phyloP scores from a whole-genome alignment of 2,329 filamentous ascomycete species.

The Phaeoacremonium minimum region DNA sequence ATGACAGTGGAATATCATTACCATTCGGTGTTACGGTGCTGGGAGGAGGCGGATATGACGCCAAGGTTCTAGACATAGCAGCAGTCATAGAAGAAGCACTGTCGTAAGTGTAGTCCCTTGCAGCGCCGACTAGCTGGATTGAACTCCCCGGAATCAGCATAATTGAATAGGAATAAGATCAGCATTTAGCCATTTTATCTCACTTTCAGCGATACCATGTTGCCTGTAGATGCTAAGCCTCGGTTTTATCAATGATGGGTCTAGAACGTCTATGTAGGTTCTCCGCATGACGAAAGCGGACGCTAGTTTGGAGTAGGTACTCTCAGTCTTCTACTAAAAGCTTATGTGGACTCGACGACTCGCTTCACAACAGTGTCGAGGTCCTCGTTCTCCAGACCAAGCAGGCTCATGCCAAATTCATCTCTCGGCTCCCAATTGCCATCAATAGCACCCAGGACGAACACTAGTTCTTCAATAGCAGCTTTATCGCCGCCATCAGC shows the following conservation, averaged over 20 bases:
- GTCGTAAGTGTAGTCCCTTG: no score
- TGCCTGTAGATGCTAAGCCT: no score
- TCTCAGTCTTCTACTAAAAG: slow-evolving; percentile 12
- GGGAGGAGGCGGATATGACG: slow-evolving; percentile 32
- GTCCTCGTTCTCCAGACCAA: slow-evolving; percentile 41
- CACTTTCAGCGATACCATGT: no score
- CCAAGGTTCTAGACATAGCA: slow-evolving; percentile 28
- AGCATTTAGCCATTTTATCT: no score
- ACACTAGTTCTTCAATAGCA: slow-evolving; percentile 42
- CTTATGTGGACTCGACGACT: slow-evolving; percentile 20
- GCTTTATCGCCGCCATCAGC: slow-evolving; percentile 30
- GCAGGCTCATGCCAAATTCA: slow-evolving; percentile 40
- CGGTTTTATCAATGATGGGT: no score
- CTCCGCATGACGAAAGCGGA: no score
- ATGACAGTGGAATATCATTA: slow-evolving; percentile 17
- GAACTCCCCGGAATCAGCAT: no score
- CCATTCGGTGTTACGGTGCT: slow-evolving; percentile 41
- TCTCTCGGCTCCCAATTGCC: slow-evolving; percentile 41
- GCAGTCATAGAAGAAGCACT: slow-evolving; percentile 17
- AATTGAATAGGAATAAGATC: no score
- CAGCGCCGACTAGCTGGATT: no score
- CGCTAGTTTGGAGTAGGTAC: no score
- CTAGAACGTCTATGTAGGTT: no score
- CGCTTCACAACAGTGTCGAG: slow-evolving; percentile 33
- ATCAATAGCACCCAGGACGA: slow-evolving; percentile 40